Evolutionary conservation across 352 stramenopile genomes (phyloP), one percentile per base, ranked within the genome.

Genomic region (Phytopythium boreale): DNA sequence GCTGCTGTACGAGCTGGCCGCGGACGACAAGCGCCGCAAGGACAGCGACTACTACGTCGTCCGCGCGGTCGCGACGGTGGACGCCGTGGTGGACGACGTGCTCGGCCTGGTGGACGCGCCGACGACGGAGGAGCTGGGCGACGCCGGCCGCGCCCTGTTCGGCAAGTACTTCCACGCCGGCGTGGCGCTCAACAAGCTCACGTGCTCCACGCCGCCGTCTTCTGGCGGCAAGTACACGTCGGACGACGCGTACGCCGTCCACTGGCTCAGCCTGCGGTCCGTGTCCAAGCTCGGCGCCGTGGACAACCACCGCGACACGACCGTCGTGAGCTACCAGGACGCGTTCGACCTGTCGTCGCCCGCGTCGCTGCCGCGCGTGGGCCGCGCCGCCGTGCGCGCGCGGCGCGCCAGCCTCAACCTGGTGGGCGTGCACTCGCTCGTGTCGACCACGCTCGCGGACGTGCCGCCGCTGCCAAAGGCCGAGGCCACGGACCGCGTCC

Each of bases 311-410:
- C 71, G 75, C 51, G 82, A 91, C 56, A 86, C 87, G 44, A 91
- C 82, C 6, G 63, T 88, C 2, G 82, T 85, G 17, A 76, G 70
- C 64, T 91, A 88, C 64, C 82, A 91, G 60, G 82, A 91, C 65
- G 71, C 63, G 14, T 91, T 88, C 51, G 29, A 59, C 19, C 11
- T 8, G 19, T n/a, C 11, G 15, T 22, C 31, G 17, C 29, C n/a
- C n/a, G n/a, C 29, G 29, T 34, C 29, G 4, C 29, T 37, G 22
- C 31, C 20, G 15, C 53, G 53, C 31, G 10, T 59, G 17, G 53
- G 53, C 36, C 53, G 53, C 20, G 19, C 53, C 9, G 34, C 53
- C 10, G 27, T 17, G 7, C 12, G 52, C 7, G 31, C 27, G 9
- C 17, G 52, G 5, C n/a, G 34, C 20, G 17, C 24, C 26, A 67